phyloP scores from a whole-genome alignment of 176 grass and related monocot species.

The Luzula sylvatica region DNA sequence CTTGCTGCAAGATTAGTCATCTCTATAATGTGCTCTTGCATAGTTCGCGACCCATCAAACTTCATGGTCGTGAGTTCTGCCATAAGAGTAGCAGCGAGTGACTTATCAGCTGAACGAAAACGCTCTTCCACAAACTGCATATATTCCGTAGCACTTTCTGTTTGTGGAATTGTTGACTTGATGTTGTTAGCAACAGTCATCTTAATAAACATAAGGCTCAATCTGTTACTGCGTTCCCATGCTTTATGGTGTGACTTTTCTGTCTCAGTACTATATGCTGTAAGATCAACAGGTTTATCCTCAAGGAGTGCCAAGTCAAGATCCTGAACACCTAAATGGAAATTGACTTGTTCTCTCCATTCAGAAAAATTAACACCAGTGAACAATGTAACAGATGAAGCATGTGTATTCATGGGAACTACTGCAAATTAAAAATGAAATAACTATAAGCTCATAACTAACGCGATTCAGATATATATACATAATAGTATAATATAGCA shows the following conservation, averaged over 20 bases:
- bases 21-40: constrained; percentile 8
- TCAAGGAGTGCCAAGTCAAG: constrained; percentile 18
- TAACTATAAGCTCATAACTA: not conserved
- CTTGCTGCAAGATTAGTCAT: constrained; percentile 16
- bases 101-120: constrained; percentile 9
- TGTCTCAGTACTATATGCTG: not conserved
- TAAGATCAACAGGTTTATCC: not conserved
- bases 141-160: constrained; percentile 8
- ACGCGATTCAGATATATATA: not conserved
- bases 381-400: constrained; percentile 17
- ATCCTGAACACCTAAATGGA: constrained; percentile 17
- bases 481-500: not conserved
- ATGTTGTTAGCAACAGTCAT: constrained; percentile 18
- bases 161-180: constrained; percentile 19
- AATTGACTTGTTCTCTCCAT: constrained; percentile 24
- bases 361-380: constrained; percentile 22
- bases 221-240: constrained; percentile 3
- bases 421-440: not conserved
- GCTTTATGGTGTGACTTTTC: constrained; percentile 3
- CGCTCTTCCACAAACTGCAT: constrained; percentile 13
- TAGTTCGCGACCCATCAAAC: constrained; percentile 6
- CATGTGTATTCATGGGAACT: constrained; percentile 8
- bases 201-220: too few relatives aligned
- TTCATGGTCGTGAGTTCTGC: not conserved
- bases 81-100: constrained; percentile 1